Percentiles rank a stretch among this genome's conserved stretches.
Conservation (phyloP, 306 rosid species). For the Spatholobus suberectus region DNA sequence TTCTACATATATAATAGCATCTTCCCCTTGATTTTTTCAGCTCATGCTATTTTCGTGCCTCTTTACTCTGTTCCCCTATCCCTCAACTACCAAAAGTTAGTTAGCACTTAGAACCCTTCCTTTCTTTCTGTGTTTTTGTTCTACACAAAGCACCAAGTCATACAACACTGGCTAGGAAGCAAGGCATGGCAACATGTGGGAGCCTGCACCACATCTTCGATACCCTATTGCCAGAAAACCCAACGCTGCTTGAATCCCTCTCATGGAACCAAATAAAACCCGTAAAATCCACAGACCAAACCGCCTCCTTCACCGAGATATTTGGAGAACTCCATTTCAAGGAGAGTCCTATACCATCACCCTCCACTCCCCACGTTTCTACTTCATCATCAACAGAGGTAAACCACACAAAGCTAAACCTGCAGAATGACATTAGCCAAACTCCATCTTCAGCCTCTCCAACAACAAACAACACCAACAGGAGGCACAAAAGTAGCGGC, state of each 20-base stretch:
- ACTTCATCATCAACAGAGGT: slow-evolving; percentile 12
- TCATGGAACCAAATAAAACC: slow-evolving; percentile 69
- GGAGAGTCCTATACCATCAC: slow-evolving; percentile 41
- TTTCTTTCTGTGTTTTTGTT: neutral
- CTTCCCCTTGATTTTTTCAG: slow-evolving; percentile 50
- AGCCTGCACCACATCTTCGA: slow-evolving; percentile 79
- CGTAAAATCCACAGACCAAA: slow-evolving; percentile 37
- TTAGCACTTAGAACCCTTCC: neutral
- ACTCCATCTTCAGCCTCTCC: too few relatives aligned
- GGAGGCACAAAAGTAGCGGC: slow-evolving; percentile 54
- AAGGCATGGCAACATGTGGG: slow-evolving; percentile 76
- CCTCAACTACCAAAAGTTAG: slow-evolving; percentile 43
- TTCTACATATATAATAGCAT: slow-evolving; percentile 49
- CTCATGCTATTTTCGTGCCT: slow-evolving; percentile 56
- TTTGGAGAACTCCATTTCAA: slow-evolving; percentile 89
- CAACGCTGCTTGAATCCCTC: slow-evolving; percentile 70
- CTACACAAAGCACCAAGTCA: neutral
- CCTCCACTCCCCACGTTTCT: neutral
- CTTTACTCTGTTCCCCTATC: slow-evolving; percentile 37
- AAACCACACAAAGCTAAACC: too few relatives aligned
- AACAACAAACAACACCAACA: slow-evolving; percentile 30
- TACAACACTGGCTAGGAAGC: slow-evolving; percentile 27
- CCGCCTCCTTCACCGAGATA: slow-evolving; percentile 73
- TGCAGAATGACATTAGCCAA: too few relatives aligned
- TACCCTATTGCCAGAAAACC: slow-evolving; percentile 64